phyloP scores from a whole-genome alignment of 495 filamentous ascomycete genomes.

The Lepidopterella palustris region DNA sequence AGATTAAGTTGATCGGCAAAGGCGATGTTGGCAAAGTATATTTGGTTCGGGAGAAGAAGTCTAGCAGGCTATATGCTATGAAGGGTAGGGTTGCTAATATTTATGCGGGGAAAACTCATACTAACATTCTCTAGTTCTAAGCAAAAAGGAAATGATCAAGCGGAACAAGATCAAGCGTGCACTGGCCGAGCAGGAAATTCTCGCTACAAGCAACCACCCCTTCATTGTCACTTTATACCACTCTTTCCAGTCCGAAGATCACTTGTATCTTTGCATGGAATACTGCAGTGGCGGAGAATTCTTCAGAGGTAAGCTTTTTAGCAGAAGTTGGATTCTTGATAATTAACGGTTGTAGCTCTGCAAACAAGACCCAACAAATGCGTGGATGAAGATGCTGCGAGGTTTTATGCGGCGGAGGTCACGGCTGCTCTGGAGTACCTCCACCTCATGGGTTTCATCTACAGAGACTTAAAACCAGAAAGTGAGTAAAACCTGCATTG shows the following conservation, averaged over 20 bases:
- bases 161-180: slow-evolving; percentile 99
- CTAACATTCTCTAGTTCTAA: slow-evolving; percentile 61
- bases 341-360: slow-evolving; percentile 50
- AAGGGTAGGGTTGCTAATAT: slow-evolving; percentile 60
- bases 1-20: slow-evolving; percentile 98
- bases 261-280: slow-evolving; percentile 98
- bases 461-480: slow-evolving; percentile 95
- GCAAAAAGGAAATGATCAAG: slow-evolving; percentile 99
- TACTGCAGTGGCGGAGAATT: slow-evolving; percentile 99
- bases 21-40: slow-evolving; percentile 99
- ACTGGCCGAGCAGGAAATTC: slow-evolving; percentile 93
- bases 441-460: slow-evolving; percentile 99
- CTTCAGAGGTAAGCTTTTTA: slow-evolving; percentile 58
- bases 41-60: slow-evolving; percentile 95
- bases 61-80: slow-evolving; percentile 91
- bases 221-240: slow-evolving; percentile 99
- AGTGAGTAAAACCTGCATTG: slow-evolving; percentile 53
- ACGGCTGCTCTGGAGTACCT: slow-evolving; percentile 95
- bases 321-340: neutral
- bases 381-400: slow-evolving; percentile 91
- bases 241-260: slow-evolving; percentile 97
- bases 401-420: slow-evolving; percentile 98
- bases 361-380: slow-evolving; percentile 96
- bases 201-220: slow-evolving; percentile 96
- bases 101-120: slow-evolving; percentile 35